A percentile compares a stretch with the other conserved stretches of the same genome.
phyloP scores from a whole-genome alignment of 345 rosid species.

The Salix arbutifolia region DNA sequence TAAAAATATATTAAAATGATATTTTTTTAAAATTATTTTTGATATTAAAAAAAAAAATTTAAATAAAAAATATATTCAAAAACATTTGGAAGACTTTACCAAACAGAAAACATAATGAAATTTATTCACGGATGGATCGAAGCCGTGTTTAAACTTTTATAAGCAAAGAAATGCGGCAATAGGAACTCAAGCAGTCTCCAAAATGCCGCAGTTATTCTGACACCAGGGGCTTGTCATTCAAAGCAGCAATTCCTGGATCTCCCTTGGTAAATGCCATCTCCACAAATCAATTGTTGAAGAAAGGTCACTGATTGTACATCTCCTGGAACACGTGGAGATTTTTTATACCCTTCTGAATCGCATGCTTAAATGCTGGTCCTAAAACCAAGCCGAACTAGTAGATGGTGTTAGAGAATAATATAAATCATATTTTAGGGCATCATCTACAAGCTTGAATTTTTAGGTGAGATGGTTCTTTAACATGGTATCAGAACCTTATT shows the following conservation, averaged over 20 bases:
- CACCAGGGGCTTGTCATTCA: constrained; percentile 83
- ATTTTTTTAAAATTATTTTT: too few species aligned
- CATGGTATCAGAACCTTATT: too few species aligned
- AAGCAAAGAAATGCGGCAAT: neutral
- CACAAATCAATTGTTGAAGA: constrained; percentile 87
- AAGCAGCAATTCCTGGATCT: constrained; percentile 78
- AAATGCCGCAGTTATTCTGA: constrained; percentile 66
- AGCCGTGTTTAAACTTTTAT: neutral
- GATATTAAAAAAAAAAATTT: too few species aligned
- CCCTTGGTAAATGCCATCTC: constrained; percentile 99
- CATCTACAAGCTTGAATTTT: too few species aligned
- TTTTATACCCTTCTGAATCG: constrained; percentile 56
- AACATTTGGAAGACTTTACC: too few species aligned
- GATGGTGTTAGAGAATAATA: too few species aligned
- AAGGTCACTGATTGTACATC: constrained; percentile 91
- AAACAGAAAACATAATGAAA: neutral
- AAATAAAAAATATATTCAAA: too few species aligned
- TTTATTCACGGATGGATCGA: neutral
- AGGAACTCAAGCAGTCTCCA: constrained; percentile 45
- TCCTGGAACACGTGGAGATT: constrained; percentile 77
- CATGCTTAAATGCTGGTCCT: constrained; percentile 77
- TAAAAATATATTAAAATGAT: too few species aligned
- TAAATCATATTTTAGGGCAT: too few species aligned
- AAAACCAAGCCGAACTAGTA: constrained; percentile 95
- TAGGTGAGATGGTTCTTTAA: too few species aligned